A percentile compares a stretch with the other conserved stretches of the same genome.
Evolutionary conservation across 345 rosid genomes (phyloP).

Genomic region (Tarenaya hassleriana): DNA sequence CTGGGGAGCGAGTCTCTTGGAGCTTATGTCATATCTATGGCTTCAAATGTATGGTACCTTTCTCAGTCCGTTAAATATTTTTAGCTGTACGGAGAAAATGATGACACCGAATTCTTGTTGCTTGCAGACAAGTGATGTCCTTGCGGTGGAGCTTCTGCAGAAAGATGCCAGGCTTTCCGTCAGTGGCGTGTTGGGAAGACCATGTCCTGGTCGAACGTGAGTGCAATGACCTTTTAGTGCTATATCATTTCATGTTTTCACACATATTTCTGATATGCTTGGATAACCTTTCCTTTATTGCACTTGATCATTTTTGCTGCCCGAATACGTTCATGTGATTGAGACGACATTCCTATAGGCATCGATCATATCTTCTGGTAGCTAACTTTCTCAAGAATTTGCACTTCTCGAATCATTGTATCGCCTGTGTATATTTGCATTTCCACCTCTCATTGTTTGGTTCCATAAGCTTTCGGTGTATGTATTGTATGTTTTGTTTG

Average conservation of each 20-base stretch:
- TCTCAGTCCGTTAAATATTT: constrained; percentile 15
- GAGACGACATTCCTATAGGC: too few species aligned
- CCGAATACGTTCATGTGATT: too few species aligned
- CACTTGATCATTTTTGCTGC: too few species aligned
- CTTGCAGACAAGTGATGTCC: constrained; percentile 86
- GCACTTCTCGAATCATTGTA: too few species aligned
- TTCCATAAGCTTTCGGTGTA: background rate
- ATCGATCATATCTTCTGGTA: too few species aligned
- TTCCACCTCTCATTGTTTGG: too few species aligned
- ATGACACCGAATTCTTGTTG: constrained; percentile 19
- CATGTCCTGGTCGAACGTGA: constrained; percentile 90
- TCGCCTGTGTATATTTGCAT: background rate
- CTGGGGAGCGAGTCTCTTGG: constrained; percentile 91
- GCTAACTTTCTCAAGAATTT: too few species aligned
- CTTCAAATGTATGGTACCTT: constrained; percentile 66
- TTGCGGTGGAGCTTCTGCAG: constrained; percentile 94
- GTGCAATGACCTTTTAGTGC: constrained; percentile 19
- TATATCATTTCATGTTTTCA: too few species aligned
- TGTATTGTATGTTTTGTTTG: background rate
- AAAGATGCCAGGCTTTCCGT: constrained; percentile 88
- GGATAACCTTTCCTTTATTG: too few species aligned
- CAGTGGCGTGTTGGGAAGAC: constrained; percentile 75
- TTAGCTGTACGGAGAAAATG: constrained; percentile 11
- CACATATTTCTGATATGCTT: too few species aligned
- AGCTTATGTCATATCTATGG: constrained; percentile 98